Percentiles rank a stretch among this genome's conserved stretches.
Evolutionary conservation across 257 asterid genomes (phyloP).

Genomic region (Coffea canephora): DNA sequence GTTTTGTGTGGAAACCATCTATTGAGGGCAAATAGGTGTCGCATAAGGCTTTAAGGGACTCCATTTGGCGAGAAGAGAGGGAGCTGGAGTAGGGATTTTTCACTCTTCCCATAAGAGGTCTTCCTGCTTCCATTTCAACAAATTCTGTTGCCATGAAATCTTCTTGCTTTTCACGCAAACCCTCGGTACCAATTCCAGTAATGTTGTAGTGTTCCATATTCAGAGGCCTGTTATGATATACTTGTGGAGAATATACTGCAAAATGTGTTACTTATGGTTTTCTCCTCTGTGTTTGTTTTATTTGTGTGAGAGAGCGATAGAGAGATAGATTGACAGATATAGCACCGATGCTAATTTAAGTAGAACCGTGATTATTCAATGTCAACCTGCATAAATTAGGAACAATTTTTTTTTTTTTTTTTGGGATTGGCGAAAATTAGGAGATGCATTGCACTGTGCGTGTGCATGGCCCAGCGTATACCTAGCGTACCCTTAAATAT

Average conservation of each 20-base stretch:
- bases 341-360: too few species aligned
- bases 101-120: neutral
- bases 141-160: neutral
- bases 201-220: neutral
- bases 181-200: neutral
- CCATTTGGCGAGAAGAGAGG: constrained; percentile 48
- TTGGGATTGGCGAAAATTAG: too few species aligned
- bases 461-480: too few species aligned
- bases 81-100: neutral
- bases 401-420: too few species aligned
- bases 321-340: too few species aligned
- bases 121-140: constrained; percentile 9
- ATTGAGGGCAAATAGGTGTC: constrained; percentile 63
- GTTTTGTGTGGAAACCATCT: constrained; percentile 1
- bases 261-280: too few species aligned
- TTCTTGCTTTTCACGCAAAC: neutral
- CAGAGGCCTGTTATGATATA: neutral
- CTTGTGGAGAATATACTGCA: neutral
- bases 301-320: neutral
- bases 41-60: constrained; percentile 48
- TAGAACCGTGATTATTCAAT: too few species aligned
- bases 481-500: too few species aligned
- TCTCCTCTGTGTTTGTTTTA: neutral
- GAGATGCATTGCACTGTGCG: too few species aligned
- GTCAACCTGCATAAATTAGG: too few species aligned